Evolutionary conservation across 2,329 filamentous ascomycete species (phyloP), one percentile per base, ranked within the genome.

Genomic region (Fusarium annulatum): DNA sequence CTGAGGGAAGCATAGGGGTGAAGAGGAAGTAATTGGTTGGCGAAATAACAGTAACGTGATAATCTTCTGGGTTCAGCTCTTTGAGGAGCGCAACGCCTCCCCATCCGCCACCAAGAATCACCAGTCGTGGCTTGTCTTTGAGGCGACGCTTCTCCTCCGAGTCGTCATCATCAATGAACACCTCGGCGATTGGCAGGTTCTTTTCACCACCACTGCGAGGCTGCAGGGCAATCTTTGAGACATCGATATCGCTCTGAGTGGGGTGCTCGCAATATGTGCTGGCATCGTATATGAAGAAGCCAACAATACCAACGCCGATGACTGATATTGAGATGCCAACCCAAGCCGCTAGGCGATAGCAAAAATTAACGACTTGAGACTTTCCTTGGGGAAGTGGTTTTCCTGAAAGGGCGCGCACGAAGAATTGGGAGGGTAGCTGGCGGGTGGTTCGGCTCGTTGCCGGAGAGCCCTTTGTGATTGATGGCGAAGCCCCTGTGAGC

Each of bases 1-100:
- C 97, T 39, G 95, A 97, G 4, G 96, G 96, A 48, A 99, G 87
- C 95, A 99, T 98, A 2, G 96, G 96, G 4, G 96, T 99, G 82
- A 99, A 99, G 38, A 99, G 85, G 84, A 99, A 99, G 84, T 98
- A 97, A 79, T 98, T 98, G 41, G 93, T 93, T 0, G 96, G 96
- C 18, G 95, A 97, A 48, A 99, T 92, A 43, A 99, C 93, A 9
- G 96, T 98, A 75, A 99, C 92, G 82, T 99, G 95, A 80, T 98
- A 99, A 77, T 98, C 94, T 18, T 95, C 94, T 0, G 95, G 92
- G 71, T 96, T 93, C 71, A 99, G 84, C 71, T 94, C 92, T 85
- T 99, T 99, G 76, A 99, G 85, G 67, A 99, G 85, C 9, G 96
- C 94, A 69, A 99, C 93, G 78, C 94, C 94, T 61, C 95, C 96